These are phyloP conservation scores for Aspergillus flavus DNA, from an alignment of 2,329 filamentous ascomycete genomes.

Conservation along the genomic window DNA sequence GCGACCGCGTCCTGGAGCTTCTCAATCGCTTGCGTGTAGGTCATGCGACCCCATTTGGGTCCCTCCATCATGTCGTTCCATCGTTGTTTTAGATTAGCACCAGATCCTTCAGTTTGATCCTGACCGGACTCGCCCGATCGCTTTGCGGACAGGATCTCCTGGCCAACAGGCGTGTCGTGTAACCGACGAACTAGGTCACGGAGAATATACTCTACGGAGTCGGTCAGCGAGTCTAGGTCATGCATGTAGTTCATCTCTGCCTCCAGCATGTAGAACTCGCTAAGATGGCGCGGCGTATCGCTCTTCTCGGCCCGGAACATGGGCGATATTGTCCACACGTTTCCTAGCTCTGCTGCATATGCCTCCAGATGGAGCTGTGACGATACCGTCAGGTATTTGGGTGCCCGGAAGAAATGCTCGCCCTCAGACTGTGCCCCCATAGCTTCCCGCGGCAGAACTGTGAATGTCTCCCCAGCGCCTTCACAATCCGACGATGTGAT, in stretches of 20 bases:
- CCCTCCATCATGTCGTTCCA: slow-evolving; percentile 69
- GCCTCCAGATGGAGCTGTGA: slow-evolving; percentile 94
- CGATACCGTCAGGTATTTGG: slow-evolving; percentile 96
- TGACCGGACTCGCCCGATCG: slow-evolving; percentile 45
- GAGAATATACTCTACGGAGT: slow-evolving; percentile 78
- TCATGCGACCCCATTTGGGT: slow-evolving; percentile 73
- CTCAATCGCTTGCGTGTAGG: slow-evolving; percentile 77
- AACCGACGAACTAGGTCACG: slow-evolving; percentile 57
- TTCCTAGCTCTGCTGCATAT: slow-evolving; percentile 81
- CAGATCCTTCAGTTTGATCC: slow-evolving; percentile 37
- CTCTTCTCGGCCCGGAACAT: slow-evolving; percentile 93
- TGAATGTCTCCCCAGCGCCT: slow-evolving; percentile 92
- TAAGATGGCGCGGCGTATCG: slow-evolving; percentile 89
- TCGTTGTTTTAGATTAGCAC: slow-evolving; percentile 61
- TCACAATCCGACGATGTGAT: slow-evolving; percentile 98
- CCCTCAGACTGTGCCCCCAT: slow-evolving; percentile 32
- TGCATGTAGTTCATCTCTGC: slow-evolving; percentile 82
- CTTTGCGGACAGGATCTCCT: slow-evolving; percentile 58
- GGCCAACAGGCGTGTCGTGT: slow-evolving; percentile 52
- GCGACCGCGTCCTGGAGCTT: slow-evolving; percentile 63
- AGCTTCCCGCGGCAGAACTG: slow-evolving; percentile 56
- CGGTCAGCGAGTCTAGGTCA: slow-evolving; percentile 71
- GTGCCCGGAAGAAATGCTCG: slow-evolving; percentile 73
- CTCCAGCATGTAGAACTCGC: slow-evolving; percentile 99
- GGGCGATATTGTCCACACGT: slow-evolving; percentile 91